These are phyloP conservation scores for Jaminaea rosea DNA, from an alignment of 1,284 basidiomycete species.

Conservation along the genomic window DNA sequence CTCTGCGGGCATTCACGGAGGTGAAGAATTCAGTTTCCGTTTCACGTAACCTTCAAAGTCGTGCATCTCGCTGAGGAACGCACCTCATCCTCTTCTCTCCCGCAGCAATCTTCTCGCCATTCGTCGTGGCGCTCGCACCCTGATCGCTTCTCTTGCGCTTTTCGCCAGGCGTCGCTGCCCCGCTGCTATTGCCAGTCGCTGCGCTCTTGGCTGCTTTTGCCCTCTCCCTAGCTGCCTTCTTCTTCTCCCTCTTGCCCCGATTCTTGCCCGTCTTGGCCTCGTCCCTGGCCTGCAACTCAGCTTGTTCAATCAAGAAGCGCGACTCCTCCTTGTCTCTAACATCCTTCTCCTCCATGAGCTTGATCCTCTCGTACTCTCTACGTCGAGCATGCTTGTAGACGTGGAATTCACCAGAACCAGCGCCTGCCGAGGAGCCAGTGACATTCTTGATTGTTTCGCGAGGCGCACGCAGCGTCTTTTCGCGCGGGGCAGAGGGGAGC, in stretches of 20 bases:
- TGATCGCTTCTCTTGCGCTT: neutral
- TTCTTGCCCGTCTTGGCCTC: conserved; percentile 42
- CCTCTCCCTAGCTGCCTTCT: conserved; percentile 14
- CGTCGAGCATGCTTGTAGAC: conserved; percentile 93
- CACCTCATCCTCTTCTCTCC: neutral
- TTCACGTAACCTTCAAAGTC: no score
- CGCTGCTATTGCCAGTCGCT: neutral
- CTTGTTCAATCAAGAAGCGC: conserved; percentile 22
- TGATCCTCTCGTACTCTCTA: conserved; percentile 87
- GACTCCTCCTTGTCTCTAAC: conserved; percentile 14
- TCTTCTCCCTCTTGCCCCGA: conserved; percentile 38
- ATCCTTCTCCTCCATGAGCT: conserved; percentile 68
- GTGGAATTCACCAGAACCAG: conserved; percentile 54
- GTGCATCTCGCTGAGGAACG: no score
- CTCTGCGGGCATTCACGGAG: no score
- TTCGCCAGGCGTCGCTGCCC: neutral
- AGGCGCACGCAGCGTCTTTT: conserved; percentile 29
- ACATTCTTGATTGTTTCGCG: conserved; percentile 67
- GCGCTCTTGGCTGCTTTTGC: neutral
- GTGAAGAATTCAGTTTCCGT: no score
- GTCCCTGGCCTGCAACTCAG: conserved; percentile 37
- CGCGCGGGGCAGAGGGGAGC: conserved; percentile 16
- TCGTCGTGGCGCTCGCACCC: neutral
- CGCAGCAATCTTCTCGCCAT: no score
- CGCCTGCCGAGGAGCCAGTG: conserved; percentile 42